Evolutionary conservation across 1,284 basidiomycete species (phyloP).

Genomic region (Tremellales sp.): DNA sequence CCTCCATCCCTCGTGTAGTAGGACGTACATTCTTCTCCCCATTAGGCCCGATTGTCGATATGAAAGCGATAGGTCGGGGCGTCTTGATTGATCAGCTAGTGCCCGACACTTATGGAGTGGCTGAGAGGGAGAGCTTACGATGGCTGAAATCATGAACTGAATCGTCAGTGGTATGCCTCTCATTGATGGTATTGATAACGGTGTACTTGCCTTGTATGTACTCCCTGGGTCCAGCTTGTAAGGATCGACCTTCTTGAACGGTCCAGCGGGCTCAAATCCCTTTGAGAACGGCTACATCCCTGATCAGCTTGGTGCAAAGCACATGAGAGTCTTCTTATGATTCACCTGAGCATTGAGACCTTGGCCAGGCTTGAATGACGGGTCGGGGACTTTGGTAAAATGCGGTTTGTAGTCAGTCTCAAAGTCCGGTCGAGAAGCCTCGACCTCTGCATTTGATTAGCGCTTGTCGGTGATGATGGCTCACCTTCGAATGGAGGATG

Average conservation of each 20-base stretch:
- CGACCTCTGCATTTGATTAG: slow-evolving; percentile 23
- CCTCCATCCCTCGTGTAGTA: neutral
- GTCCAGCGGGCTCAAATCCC: slow-evolving; percentile 51
- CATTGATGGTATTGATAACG: slow-evolving; percentile 7
- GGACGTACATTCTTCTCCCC: slow-evolving; percentile 61
- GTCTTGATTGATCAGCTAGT: slow-evolving; percentile 18
- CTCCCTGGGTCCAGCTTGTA: slow-evolving; percentile 47
- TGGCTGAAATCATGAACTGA: slow-evolving; percentile 61
- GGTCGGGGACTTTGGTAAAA: slow-evolving; percentile 53
- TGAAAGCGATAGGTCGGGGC: slow-evolving; percentile 69
- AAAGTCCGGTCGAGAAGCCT: slow-evolving; percentile 38
- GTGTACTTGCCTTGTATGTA: slow-evolving; percentile 51
- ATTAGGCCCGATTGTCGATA: slow-evolving; percentile 59
- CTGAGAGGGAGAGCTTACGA: slow-evolving; percentile 50
- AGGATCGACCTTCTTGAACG: slow-evolving; percentile 60
- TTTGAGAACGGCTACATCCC: slow-evolving; percentile 30
- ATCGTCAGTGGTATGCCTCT: slow-evolving; percentile 42
- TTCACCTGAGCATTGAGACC: slow-evolving; percentile 47
- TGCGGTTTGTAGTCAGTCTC: slow-evolving; percentile 7
- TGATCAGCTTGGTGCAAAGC: neutral
- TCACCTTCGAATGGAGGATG: neutral
- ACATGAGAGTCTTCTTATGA: no score
- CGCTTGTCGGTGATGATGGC: no score
- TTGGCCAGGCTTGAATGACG: slow-evolving; percentile 57
- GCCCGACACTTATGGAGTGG: neutral